A percentile compares a stretch with the other conserved stretches of the same genome.
phyloP scores from a whole-genome alignment of 768 basidiomycete species.

The Exsudoporus frostii region DNA sequence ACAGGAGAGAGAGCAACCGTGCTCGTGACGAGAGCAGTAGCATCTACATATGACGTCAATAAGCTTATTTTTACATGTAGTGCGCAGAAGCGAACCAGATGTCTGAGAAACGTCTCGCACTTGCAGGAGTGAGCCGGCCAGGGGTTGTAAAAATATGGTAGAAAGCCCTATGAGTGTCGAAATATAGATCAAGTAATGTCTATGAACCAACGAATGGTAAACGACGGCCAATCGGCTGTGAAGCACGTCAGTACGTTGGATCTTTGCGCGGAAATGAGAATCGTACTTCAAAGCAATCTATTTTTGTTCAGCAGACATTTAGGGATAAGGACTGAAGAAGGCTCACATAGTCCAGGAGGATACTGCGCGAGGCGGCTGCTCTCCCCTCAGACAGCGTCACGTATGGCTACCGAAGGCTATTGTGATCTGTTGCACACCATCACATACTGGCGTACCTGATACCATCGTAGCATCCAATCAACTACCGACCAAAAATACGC shows the following conservation, averaged over 20 bases:
- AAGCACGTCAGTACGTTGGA: constrained; percentile 2
- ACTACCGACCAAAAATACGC: constrained; percentile 47
- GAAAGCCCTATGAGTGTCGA: constrained; percentile 48
- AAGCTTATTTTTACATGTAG: constrained; percentile 5
- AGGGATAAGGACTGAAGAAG: background rate
- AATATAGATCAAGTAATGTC: constrained; percentile 51
- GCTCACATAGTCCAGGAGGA: constrained; percentile 67
- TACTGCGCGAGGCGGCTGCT: constrained; percentile 52
- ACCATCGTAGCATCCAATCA: constrained; percentile 54
- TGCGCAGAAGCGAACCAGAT: constrained; percentile 2
- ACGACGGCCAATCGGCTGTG: constrained; percentile 43
- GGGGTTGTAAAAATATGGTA: constrained; percentile 52
- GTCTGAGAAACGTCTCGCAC: constrained; percentile 19
- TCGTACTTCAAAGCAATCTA: constrained; percentile 46
- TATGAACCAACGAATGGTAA: constrained; percentile 46
- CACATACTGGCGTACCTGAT: constrained; percentile 45
- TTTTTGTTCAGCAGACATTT: constrained; percentile 2
- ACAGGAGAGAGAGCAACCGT: constrained; percentile 45
- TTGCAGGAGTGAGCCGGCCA: constrained; percentile 43
- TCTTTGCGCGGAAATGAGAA: background rate
- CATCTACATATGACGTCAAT: constrained; percentile 26
- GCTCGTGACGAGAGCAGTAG: constrained; percentile 39
- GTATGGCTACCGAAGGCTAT: constrained; percentile 50
- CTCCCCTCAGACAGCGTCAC: constrained; percentile 51
- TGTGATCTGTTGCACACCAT: background rate